A percentile compares a stretch with the other conserved stretches of the same genome.
Conservation (phyloP, 352 stramenopile genomes). For the Phytophthora nicotianae region DNA sequence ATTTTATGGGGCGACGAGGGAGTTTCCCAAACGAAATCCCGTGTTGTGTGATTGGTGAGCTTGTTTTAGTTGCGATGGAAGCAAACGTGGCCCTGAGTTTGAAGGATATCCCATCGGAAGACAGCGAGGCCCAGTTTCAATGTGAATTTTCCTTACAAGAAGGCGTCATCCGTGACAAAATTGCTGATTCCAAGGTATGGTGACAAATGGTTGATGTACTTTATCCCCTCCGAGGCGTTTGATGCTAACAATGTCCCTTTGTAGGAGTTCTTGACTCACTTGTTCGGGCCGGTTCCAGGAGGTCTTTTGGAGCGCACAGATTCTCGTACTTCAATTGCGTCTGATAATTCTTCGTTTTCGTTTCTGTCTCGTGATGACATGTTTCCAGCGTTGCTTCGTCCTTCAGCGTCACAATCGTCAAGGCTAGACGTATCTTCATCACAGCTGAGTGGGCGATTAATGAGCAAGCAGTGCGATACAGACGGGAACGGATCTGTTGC, state of each 20-base stretch:
- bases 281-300: constrained; percentile 45
- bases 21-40: constrained; percentile 39
- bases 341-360: constrained; percentile 36
- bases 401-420: constrained; percentile 27
- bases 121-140: constrained; percentile 23
- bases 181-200: constrained; percentile 52
- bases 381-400: constrained; percentile 16
- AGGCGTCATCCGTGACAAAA: constrained; percentile 48
- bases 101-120: neutral
- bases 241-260: constrained; percentile 19
- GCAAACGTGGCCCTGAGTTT: constrained; percentile 28
- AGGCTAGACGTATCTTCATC: constrained; percentile 27
- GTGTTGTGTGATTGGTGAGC: constrained; percentile 46
- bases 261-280: constrained; percentile 46
- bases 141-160: constrained; percentile 56
- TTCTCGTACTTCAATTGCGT: constrained; percentile 31
- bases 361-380: constrained; percentile 29
- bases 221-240: constrained; percentile 2
- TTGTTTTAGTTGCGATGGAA: constrained; percentile 34
- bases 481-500: constrained; percentile 13
- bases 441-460: constrained; percentile 35
- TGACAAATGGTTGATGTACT: constrained; percentile 7
- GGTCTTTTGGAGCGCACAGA: constrained; percentile 27
- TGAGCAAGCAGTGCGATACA: constrained; percentile 12
- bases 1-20: constrained; percentile 38